Evolutionary conservation across 2,329 filamentous ascomycete genomes (phyloP).

Genomic region (Xylariaceae sp.): DNA sequence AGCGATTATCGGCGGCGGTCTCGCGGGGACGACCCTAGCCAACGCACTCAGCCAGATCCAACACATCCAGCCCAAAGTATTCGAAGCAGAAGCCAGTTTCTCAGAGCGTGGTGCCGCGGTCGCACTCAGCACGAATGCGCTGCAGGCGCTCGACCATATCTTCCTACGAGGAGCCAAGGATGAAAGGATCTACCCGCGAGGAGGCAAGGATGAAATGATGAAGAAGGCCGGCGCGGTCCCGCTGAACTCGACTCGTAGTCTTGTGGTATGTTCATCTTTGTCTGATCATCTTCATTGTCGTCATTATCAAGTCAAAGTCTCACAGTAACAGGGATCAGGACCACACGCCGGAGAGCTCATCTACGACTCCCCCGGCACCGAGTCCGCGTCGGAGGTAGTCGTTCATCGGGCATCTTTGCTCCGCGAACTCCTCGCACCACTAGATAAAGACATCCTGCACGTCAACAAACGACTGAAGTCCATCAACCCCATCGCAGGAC

Average conservation of each 20-base stretch:
- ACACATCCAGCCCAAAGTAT: conserved; percentile 11
- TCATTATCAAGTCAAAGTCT: neutral
- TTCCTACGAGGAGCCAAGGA: conserved; percentile 3
- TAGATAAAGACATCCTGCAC: conserved; percentile 18
- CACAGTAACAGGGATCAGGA: conserved; percentile 16
- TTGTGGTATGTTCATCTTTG: conserved; percentile 13
- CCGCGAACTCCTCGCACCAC: conserved; percentile 14
- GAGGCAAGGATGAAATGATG: conserved; percentile 6
- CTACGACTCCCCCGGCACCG: conserved; percentile 6
- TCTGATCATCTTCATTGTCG: too few relatives aligned
- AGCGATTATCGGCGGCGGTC: conserved; percentile 17
- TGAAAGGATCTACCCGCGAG: conserved; percentile 8
- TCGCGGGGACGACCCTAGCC: conserved; percentile 15
- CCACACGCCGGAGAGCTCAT: conserved; percentile 17
- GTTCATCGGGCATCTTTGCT: conserved; percentile 21
- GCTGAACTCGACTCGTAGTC: conserved; percentile 11
- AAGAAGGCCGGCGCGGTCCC: conserved; percentile 17
- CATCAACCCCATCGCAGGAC: conserved; percentile 1
- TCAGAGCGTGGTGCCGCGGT: conserved; percentile 20
- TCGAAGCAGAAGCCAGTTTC: conserved; percentile 14
- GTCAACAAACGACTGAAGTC: conserved; percentile 14
- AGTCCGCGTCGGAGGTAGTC: neutral
- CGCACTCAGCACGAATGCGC: conserved; percentile 10
- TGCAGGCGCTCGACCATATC: conserved; percentile 9
- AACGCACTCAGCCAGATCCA: conserved; percentile 14